Evolutionary conservation across 2,329 filamentous ascomycete genomes (phyloP), one percentile per base, ranked within the genome.

Genomic region (Rhynchosporium secalis): DNA sequence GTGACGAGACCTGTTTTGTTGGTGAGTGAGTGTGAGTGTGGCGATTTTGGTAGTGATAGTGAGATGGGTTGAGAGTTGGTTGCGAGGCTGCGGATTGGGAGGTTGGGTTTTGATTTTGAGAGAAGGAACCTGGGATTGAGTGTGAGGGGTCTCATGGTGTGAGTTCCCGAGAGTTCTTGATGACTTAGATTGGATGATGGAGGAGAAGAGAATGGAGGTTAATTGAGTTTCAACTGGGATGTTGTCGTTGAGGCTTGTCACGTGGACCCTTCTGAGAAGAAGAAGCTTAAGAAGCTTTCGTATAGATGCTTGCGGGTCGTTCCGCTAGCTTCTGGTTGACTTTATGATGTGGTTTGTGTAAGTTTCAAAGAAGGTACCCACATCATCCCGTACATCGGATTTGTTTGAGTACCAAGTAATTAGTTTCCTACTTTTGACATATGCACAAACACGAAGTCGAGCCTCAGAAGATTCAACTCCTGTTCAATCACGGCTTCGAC

Each of bases 1-100:
- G 89, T 89, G 57, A 92, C 79, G 71, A 90, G 78, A 57, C 76
- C 77, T 61, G 72, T 77, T 57, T 61, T 61, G 52, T 43, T 46
- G n/a, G 51, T 13, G 29, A 46, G 40, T 60, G 48, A 36, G 10
- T 36, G 7, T 60, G 58, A 40, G 20, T 10, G 40, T 26, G 29
- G 10, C 13, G 45, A n/a, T 12, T 28, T 13, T 15, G n/a, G 15
- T 46, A 6, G 43, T 46, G 43, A n/a, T 20, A 6, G 15, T n/a
- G 56, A 48, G n/a, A 28, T 45, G 20, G 43, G 10, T 61, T 41
- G 43, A 33, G 45, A 36, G 5, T 36, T 15, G 43, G 20, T 33
- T 38, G 12, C 48, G 29, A 15, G 31, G 29, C 29, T n/a, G 38
- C 41, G 13, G 9, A 29, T 12, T 28, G 9, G 15, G 26, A 20